A percentile compares a stretch with the other conserved stretches of the same genome.
Conservation (phyloP, 306 rosid genomes). For the Inga laurina region DNA sequence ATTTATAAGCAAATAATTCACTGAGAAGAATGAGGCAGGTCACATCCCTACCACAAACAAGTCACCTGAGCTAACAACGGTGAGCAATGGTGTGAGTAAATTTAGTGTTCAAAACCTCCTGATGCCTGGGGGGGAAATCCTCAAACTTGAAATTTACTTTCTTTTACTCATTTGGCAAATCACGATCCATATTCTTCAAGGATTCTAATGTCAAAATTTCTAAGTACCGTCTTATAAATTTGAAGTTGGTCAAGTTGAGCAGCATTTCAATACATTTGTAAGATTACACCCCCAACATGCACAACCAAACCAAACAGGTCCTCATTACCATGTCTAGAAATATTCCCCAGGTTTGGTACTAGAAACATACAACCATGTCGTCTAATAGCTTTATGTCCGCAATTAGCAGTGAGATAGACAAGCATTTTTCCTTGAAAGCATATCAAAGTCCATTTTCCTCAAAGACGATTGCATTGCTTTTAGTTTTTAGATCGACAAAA, state of each 20-base stretch:
- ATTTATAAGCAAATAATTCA: background rate
- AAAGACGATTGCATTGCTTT: background rate
- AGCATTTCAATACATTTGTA: background rate
- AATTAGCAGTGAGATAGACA: slow-evolving; percentile 8
- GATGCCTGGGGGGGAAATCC: background rate
- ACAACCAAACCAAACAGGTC: background rate
- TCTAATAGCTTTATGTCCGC: slow-evolving; percentile 3
- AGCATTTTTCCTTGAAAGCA: background rate
- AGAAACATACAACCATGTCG: background rate
- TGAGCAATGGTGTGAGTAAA: background rate
- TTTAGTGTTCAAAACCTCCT: background rate
- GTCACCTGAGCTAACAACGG: background rate
- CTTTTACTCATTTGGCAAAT: background rate
- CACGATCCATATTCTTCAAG: background rate
- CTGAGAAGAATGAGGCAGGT: background rate
- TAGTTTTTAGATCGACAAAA: background rate
- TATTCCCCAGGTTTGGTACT: slow-evolving; percentile 13
- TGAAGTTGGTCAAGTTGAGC: background rate
- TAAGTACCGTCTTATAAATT: background rate
- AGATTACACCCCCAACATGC: background rate
- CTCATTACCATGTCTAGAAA: background rate
- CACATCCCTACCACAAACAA: background rate
- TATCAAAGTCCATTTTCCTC: slow-evolving; percentile 1
- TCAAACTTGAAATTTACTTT: background rate
- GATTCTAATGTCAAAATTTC: too few species aligned